These are phyloP conservation scores for Leccinellum luteum DNA, from an alignment of 768 basidiomycete genomes.

Conservation along the genomic window DNA sequence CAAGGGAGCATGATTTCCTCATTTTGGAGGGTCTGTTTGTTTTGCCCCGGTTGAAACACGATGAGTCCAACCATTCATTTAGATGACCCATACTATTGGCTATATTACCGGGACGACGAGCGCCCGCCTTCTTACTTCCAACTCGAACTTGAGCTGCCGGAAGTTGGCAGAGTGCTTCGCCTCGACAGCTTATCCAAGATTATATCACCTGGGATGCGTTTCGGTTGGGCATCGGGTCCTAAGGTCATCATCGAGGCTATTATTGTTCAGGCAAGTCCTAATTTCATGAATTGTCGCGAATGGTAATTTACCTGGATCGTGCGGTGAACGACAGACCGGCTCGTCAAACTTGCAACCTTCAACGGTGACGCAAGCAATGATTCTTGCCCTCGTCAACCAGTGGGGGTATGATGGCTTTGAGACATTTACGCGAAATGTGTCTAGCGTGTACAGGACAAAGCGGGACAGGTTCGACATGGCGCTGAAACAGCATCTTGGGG, in stretches of 20 bases:
- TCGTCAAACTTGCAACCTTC: slow-evolving; percentile 62
- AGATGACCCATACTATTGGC: slow-evolving; percentile 70
- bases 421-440: slow-evolving; percentile 56
- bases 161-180: slow-evolving; percentile 48
- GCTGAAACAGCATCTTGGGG: slow-evolving; percentile 65
- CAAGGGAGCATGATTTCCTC: slow-evolving; percentile 65
- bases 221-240: slow-evolving; percentile 76
- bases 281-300: not conserved
- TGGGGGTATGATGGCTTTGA: slow-evolving; percentile 79
- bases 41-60: not conserved
- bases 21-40: slow-evolving; percentile 68
- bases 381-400: slow-evolving; percentile 46
- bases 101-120: slow-evolving; percentile 60
- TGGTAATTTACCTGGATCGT: not conserved
- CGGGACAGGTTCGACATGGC: slow-evolving; percentile 70
- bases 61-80: not conserved
- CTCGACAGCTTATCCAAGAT: slow-evolving; percentile 88
- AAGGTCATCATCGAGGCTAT: slow-evolving; percentile 59
- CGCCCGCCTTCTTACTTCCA: slow-evolving; percentile 29
- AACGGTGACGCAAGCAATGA: slow-evolving; percentile 57
- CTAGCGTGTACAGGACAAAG: slow-evolving; percentile 62
- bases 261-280: slow-evolving; percentile 52
- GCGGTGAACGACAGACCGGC: slow-evolving; percentile 43
- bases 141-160: slow-evolving; percentile 11
- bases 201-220: slow-evolving; percentile 63